Conservation (phyloP, 805 yeast species). For the Wickerhamiella brachini region DNA sequence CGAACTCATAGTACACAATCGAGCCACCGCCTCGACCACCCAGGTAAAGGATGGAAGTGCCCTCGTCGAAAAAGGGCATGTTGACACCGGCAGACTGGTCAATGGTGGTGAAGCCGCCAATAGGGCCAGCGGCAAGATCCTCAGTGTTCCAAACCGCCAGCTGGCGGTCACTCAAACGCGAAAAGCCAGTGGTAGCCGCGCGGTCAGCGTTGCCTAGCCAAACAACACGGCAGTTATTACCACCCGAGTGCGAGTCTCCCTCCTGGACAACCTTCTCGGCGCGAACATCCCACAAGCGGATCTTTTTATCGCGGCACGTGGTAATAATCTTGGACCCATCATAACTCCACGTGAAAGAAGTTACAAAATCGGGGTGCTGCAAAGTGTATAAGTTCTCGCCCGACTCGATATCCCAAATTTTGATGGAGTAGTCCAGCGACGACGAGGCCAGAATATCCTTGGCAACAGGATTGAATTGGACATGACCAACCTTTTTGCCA, state of each 20-base stretch:
- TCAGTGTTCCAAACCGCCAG: conserved; percentile 84
- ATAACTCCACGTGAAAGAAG: conserved; percentile 84
- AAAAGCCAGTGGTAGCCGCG: conserved; percentile 86
- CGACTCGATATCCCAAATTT: conserved; percentile 75
- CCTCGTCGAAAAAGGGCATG: conserved; percentile 80
- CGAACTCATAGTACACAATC: conserved; percentile 84
- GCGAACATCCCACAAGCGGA: conserved; percentile 86
- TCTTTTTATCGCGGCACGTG: conserved; percentile 76
- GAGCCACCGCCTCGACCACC: conserved; percentile 99
- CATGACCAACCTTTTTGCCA: conserved; percentile 84
- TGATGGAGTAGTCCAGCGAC: conserved; percentile 81
- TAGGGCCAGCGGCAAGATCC: conserved; percentile 63
- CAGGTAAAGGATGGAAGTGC: conserved; percentile 64
- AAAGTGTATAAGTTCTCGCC: conserved; percentile 60
- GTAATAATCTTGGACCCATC: conserved; percentile 82
- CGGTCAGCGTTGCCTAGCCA: conserved; percentile 87
- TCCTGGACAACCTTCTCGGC: conserved; percentile 60
- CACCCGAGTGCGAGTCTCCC: conserved; percentile 86
- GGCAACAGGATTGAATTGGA: conserved; percentile 80
- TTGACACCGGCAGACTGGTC: conserved; percentile 89
- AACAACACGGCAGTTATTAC: conserved; percentile 72
- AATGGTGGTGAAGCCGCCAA: conserved; percentile 74
- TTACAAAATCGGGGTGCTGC: conserved; percentile 78
- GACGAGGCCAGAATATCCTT: conserved; percentile 76
- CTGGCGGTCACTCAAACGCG: conserved; percentile 85